Conservation (phyloP, 108 stramenopile species). For the Conticribra guillardii region DNA sequence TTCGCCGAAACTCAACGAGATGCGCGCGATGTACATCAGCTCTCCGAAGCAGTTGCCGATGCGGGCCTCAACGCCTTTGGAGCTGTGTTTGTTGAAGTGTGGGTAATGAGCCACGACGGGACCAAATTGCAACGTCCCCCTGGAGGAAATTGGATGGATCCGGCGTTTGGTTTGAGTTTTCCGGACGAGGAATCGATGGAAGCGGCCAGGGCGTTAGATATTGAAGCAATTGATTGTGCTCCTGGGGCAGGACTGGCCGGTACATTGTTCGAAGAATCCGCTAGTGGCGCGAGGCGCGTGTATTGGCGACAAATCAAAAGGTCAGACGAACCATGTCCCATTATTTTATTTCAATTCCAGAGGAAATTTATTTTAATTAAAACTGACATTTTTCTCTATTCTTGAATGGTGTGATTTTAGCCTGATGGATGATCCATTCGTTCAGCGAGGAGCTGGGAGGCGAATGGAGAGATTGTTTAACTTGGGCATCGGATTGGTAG, state of each 20-base stretch:
- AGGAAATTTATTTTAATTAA: too few species aligned
- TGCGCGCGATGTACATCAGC: slow-evolving; percentile 19
- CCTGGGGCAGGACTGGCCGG: slow-evolving; percentile 29
- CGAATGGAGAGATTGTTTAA: slow-evolving; percentile 15
- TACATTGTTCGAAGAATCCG: slow-evolving; percentile 14
- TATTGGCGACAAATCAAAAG: slow-evolving; percentile 1
- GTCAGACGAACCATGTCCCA: background rate
- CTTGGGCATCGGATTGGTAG: slow-evolving; percentile 27
- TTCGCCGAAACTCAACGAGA: too few species aligned
- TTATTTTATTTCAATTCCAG: background rate
- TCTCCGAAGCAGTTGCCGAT: slow-evolving; percentile 34
- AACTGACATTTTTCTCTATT: background rate
- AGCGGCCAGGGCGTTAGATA: background rate
- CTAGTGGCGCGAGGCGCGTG: background rate
- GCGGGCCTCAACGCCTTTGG: slow-evolving; percentile 58
- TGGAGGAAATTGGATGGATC: slow-evolving; percentile 42
- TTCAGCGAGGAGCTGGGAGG: slow-evolving; percentile 10
- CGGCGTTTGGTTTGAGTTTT: slow-evolving; percentile 7
- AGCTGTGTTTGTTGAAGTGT: slow-evolving; percentile 54
- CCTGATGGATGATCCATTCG: slow-evolving; percentile 27
- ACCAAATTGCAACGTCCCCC: slow-evolving; percentile 39
- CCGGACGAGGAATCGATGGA: background rate
- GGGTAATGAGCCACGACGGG: slow-evolving; percentile 40
- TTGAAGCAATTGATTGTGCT: slow-evolving; percentile 16
- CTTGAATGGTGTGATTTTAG: background rate